Base-by-base conservation (phyloP, 192 early-diverging fungal genomes). In the Diversispora epigaea region DNA sequence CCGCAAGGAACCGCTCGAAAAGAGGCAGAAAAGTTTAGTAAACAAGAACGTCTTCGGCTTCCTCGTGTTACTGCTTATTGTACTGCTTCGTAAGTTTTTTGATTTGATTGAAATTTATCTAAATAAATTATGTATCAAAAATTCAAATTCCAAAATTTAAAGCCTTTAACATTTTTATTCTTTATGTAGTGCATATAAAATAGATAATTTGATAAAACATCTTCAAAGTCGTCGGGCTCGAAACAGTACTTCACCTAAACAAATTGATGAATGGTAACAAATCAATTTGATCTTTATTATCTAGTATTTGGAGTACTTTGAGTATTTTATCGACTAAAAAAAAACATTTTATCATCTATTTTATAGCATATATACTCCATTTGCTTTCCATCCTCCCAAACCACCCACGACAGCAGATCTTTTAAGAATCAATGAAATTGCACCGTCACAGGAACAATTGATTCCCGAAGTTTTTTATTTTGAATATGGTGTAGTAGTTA, bases 401-500 rank as follows among this genome's bases (percentile, higher is more conserved):
- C 83, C 85, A 46, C 85, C 84, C n/a, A 56, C 79, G n/a, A 80
- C 77, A 5, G 79, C 76, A 19, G 77, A 80, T 69, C 76, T 80
- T 25, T 77, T 83, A 46, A 76, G 77, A 9, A n/a, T 80, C 4
- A 73, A 83, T 54, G 82, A 80, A 17, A 0, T 64, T 0, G 69
- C 49, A 15, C 63, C 68, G 15, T 68, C 75, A 17, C 68, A 78
- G 17, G 77, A 69, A 21, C 76, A 80, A 45, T 56, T 63, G 1
- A 77, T 79, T 6, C 84, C 86, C 44, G 94, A 97, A 80, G 81
- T 94, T 57, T 89, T 96, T 76, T 88, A 91, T 64, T 97, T 99
- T 80, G 95, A 96, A 77, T 96, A 96, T 78, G 95, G 95, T 46
- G 95, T 96, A 7, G 88, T 94, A 14, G 97, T 99, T 0, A 92